Percentiles rank a stretch among this genome's conserved stretches.
These are phyloP conservation scores for Coniochaeta sp. DNA, from an alignment of 2,329 filamentous ascomycete species.

Conservation along the genomic window DNA sequence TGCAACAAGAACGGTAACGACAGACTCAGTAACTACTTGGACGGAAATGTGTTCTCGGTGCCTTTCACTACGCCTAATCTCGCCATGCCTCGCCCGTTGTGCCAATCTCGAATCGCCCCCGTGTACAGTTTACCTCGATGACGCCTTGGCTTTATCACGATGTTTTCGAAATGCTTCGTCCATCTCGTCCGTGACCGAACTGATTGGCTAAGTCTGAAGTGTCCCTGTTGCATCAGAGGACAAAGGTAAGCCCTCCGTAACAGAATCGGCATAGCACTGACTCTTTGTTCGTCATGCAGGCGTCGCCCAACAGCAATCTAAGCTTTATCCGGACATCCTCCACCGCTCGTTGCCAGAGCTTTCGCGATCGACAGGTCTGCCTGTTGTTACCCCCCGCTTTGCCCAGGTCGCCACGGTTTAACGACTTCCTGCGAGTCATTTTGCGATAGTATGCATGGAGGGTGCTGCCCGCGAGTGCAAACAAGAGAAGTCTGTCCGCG, in stretches of 20 bases:
- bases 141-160: background rate
- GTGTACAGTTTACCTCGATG: background rate
- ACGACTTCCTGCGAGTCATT: no score
- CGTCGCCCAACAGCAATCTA: background rate
- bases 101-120: background rate
- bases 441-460: no score
- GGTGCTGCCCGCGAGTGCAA: no score
- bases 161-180: background rate
- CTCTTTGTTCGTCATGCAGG: background rate
- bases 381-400: background rate
- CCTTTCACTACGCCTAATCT: background rate
- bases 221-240: background rate
- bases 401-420: no score
- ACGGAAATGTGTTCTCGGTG: background rate
- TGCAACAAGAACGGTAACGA: background rate
- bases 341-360: background rate
- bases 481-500: no score
- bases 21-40: background rate
- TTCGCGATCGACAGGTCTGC: background rate
- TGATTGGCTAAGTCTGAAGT: background rate
- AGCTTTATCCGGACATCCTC: background rate
- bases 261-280: background rate
- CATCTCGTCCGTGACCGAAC: background rate
- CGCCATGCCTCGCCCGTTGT: background rate
- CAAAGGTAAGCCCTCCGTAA: background rate